Percentiles rank a stretch among this genome's conserved stretches.
These are phyloP conservation scores for Phytophthora sojae DNA, from an alignment of 352 stramenopile species.

Conservation along the genomic window DNA sequence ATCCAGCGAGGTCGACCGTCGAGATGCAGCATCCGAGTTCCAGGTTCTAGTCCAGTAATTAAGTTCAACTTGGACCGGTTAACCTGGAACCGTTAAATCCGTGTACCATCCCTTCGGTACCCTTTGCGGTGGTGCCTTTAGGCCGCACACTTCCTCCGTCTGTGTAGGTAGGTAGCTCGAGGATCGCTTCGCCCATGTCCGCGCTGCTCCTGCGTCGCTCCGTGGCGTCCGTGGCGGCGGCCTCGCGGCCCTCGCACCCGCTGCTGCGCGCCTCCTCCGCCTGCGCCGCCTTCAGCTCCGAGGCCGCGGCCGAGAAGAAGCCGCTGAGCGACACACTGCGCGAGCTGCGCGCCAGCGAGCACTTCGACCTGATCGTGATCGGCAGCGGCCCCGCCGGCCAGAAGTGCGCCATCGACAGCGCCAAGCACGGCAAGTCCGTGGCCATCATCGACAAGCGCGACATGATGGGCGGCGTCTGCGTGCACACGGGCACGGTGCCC, in stretches of 20 bases:
- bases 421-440: constrained; percentile 85
- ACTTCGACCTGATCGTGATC: constrained; percentile 92
- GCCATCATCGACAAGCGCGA: constrained; percentile 91
- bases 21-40: constrained; percentile 6
- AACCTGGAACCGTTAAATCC: constrained; percentile 15
- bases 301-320: constrained; percentile 10
- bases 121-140: background rate
- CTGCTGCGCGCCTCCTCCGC: constrained; percentile 6
- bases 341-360: constrained; percentile 84
- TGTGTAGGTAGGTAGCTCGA: too few species aligned
- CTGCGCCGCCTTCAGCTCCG: constrained; percentile 18
- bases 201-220: constrained; percentile 36
- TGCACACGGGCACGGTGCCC: constrained; percentile 91
- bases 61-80: constrained; percentile 21
- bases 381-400: constrained; percentile 88
- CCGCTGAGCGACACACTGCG: constrained; percentile 74
- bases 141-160: constrained; percentile 13
- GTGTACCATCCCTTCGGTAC: background rate
- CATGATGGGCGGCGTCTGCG: constrained; percentile 89
- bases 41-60: constrained; percentile 19
- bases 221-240: constrained; percentile 16
- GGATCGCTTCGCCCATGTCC: background rate
- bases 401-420: constrained; percentile 92
- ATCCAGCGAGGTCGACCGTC: constrained; percentile 1
- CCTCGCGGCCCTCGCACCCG: constrained; percentile 7